Conservation (phyloP, 129 eudicot genomes). For the Pseudognaphalium luteoalbum region DNA sequence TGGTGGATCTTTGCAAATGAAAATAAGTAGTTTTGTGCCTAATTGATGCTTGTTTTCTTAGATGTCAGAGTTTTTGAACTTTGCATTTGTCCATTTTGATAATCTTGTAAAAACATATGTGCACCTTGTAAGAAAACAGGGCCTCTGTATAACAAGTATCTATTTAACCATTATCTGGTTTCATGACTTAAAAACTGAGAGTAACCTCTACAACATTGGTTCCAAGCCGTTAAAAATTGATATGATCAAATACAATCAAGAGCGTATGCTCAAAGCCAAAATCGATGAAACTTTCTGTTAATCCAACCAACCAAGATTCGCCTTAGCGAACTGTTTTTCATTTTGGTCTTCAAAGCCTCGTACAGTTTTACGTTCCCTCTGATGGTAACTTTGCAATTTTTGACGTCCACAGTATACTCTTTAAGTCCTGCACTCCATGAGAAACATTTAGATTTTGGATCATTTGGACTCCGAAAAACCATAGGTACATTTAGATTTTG, state of each 20-base stretch:
- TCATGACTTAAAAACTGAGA: not conserved
- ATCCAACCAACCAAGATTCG: conserved; percentile 14
- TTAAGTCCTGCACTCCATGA: conserved; percentile 36
- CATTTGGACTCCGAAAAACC: too few relatives aligned
- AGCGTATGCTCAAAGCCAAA: not conserved
- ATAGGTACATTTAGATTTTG: not conserved
- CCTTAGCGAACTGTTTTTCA: conserved; percentile 3
- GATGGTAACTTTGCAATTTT: conserved; percentile 26
- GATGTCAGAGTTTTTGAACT: too few relatives aligned
- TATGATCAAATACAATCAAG: not conserved
- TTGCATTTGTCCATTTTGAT: too few relatives aligned
- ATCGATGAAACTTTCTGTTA: not conserved
- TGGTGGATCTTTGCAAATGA: not conserved
- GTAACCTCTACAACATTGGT: not conserved
- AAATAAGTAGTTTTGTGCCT: not conserved
- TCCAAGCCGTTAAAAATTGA: not conserved
- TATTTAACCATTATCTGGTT: not conserved
- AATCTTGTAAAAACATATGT: too few relatives aligned
- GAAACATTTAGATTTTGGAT: not conserved
- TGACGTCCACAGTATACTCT: conserved; percentile 38
- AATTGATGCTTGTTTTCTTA: too few relatives aligned
- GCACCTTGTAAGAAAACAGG: too few relatives aligned
- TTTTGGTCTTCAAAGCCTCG: conserved; percentile 13
- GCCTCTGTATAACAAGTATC: not conserved
- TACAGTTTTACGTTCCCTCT: conserved; percentile 37